Conservation (phyloP, 2,329 filamentous ascomycete genomes). For the Aspergillaceae sp. region DNA sequence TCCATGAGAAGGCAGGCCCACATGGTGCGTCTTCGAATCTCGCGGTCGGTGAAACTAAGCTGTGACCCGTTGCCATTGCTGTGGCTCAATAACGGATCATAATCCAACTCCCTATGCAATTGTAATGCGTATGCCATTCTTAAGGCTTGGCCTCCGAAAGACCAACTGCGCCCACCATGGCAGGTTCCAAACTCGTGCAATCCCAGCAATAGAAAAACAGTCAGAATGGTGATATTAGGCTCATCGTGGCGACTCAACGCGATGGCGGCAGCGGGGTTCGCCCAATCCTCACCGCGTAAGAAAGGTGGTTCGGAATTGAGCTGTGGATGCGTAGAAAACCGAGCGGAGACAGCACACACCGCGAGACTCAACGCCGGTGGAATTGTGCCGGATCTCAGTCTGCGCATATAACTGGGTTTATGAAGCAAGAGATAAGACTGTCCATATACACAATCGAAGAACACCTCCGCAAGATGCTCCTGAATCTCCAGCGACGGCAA, state of each 20-base stretch:
- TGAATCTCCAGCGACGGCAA: conserved; percentile 81
- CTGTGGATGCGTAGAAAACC: conserved; percentile 83
- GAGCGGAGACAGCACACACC: conserved; percentile 88
- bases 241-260: conserved; percentile 81
- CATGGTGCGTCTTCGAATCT: conserved; percentile 90
- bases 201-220: conserved; percentile 77
- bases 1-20: conserved; percentile 99
- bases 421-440: conserved; percentile 91
- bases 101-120: conserved; percentile 81
- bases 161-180: conserved; percentile 92
- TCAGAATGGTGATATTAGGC: conserved; percentile 92
- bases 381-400: conserved; percentile 62
- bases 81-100: conserved; percentile 61
- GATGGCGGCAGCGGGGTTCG: conserved; percentile 75
- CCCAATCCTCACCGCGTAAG: conserved; percentile 85
- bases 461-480: conserved; percentile 86
- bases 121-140: conserved; percentile 96
- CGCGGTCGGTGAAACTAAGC: conserved; percentile 82
- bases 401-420: conserved; percentile 94
- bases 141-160: conserved; percentile 87
- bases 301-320: conserved; percentile 70
- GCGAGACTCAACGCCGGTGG: conserved; percentile 89
- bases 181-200: conserved; percentile 96
- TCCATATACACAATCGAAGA: conserved; percentile 92
- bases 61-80: conserved; percentile 49